These are phyloP conservation scores for Populus euphratica DNA, from an alignment of 345 rosid species.

Conservation along the genomic window DNA sequence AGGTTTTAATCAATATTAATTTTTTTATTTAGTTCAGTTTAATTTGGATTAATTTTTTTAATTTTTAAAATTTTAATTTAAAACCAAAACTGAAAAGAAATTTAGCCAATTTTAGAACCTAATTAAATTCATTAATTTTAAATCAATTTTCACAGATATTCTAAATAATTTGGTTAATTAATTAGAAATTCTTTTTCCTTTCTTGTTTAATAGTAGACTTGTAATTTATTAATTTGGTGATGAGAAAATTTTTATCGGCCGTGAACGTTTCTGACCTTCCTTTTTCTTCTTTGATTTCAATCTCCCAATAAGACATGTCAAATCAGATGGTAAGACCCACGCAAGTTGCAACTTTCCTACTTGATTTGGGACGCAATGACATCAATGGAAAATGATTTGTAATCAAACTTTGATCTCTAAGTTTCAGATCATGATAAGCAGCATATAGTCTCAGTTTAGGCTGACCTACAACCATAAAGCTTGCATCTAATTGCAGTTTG, in stretches of 20 bases:
- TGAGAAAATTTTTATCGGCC: not conserved
- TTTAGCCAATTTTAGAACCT: no score
- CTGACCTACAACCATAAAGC: not conserved
- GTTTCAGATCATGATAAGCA: not conserved
- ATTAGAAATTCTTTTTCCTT: not conserved
- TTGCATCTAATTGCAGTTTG: no score
- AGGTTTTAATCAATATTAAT: no score
- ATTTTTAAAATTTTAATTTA: no score
- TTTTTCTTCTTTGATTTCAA: not conserved
- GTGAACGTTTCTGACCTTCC: not conserved
- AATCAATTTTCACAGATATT: no score
- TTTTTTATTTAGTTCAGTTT: no score
- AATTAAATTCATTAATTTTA: no score
- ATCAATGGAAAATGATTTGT: slow-evolving; percentile 3
- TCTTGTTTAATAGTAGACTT: not conserved
- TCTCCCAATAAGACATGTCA: not conserved
- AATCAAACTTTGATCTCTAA: not conserved
- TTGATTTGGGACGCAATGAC: not conserved
- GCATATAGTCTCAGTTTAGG: not conserved
- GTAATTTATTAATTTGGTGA: not conserved
- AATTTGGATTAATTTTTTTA: no score
- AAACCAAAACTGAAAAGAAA: no score
- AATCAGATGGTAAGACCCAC: not conserved
- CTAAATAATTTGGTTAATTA: no score
- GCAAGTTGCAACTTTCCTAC: not conserved